Percentiles rank a stretch among this genome's conserved stretches.
Evolutionary conservation across 2,329 filamentous ascomycete genomes (phyloP).

Genomic region (Berkeleyomyces basicola): DNA sequence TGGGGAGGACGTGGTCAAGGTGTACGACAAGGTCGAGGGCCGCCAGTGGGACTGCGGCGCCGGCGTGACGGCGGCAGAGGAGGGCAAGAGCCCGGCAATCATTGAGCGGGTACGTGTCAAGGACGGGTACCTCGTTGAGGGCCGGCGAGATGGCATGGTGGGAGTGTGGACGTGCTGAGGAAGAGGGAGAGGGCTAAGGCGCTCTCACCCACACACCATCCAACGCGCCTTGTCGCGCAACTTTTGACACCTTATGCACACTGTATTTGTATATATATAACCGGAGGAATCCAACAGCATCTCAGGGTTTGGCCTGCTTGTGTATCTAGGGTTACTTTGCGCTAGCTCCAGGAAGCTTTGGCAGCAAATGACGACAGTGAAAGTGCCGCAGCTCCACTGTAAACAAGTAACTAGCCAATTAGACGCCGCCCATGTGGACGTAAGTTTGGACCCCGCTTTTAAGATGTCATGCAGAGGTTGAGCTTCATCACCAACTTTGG

Average conservation of each 20-base stretch:
- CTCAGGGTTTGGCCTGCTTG: neutral
- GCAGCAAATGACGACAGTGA: neutral
- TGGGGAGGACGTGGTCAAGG: slow-evolving; percentile 85
- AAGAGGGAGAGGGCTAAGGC: neutral
- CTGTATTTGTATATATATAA: slow-evolving; percentile 4
- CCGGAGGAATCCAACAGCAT: neutral
- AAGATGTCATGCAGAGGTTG: neutral
- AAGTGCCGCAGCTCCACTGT: neutral
- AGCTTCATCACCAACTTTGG: neutral
- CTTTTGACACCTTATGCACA: neutral
- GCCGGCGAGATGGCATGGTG: slow-evolving; percentile 69
- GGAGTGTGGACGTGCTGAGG: slow-evolving; percentile 69
- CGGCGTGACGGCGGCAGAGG: slow-evolving; percentile 53
- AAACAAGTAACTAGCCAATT: neutral
- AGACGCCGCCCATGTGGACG: neutral
- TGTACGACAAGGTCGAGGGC: slow-evolving; percentile 94
- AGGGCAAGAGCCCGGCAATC: slow-evolving; percentile 41
- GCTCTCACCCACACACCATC: too few relatives aligned
- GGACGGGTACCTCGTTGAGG: slow-evolving; percentile 88
- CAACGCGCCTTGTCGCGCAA: neutral
- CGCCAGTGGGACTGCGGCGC: slow-evolving; percentile 93
- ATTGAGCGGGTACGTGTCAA: slow-evolving; percentile 81
- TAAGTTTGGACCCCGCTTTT: neutral
- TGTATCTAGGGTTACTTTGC: neutral
- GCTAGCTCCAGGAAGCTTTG: neutral